These are phyloP conservation scores for Scutellaria minor DNA, from an alignment of 257 asterid species.

Conservation along the genomic window DNA sequence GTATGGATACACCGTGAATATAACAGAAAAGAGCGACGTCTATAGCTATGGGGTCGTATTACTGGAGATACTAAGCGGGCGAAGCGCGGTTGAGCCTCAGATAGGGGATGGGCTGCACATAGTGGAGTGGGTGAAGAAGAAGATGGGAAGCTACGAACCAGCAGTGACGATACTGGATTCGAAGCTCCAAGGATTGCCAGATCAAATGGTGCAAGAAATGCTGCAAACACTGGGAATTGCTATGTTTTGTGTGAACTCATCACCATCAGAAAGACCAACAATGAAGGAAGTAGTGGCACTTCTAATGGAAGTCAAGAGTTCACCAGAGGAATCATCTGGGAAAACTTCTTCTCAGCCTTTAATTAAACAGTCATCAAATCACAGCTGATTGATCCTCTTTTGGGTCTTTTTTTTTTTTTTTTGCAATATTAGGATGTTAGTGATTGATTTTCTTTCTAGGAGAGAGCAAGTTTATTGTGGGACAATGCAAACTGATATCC, in stretches of 20 bases:
- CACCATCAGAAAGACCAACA: conserved; percentile 86
- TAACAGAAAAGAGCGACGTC: conserved; percentile 95
- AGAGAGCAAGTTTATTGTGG: conserved; percentile 6
- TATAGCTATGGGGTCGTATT: conserved; percentile 92
- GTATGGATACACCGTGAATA: conserved; percentile 81
- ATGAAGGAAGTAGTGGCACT: conserved; percentile 99
- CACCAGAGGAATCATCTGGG: conserved; percentile 67
- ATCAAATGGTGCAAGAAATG: conserved; percentile 95
- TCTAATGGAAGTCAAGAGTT: conserved; percentile 86
- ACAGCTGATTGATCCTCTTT: conserved; percentile 45
- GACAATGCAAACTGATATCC: conserved; percentile 34
- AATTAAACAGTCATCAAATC: conserved; percentile 73
- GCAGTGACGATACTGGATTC: conserved; percentile 71
- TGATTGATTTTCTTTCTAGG: conserved; percentile 38
- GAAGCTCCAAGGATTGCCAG: conserved; percentile 81
- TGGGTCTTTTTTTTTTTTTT: neutral
- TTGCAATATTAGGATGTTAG: conserved; percentile 33
- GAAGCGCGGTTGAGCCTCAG: conserved; percentile 83
- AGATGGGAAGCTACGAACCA: conserved; percentile 97
- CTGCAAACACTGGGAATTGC: conserved; percentile 96
- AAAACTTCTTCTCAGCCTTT: conserved; percentile 91
- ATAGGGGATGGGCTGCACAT: conserved; percentile 86
- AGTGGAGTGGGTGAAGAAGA: conserved; percentile 95
- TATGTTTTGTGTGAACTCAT: conserved; percentile 88
- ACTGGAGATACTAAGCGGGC: conserved; percentile 82